Evolutionary conservation across 352 stramenopile species (phyloP).

Genomic region (Phytophthora pinifolia): DNA sequence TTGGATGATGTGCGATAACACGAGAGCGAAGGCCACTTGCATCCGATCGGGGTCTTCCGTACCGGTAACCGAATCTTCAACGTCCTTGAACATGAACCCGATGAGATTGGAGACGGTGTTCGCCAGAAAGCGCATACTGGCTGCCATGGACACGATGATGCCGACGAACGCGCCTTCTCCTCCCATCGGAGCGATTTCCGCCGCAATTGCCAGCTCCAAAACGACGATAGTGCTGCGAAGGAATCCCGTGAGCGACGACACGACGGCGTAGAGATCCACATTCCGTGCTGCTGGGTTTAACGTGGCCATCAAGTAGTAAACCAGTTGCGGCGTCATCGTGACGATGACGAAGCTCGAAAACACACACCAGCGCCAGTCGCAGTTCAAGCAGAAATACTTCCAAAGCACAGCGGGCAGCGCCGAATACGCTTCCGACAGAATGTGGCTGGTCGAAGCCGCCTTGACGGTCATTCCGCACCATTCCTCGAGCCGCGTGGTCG

Average conservation of each 20-base stretch:
- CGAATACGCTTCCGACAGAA: conserved; percentile 36
- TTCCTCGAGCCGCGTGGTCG: conserved; percentile 34
- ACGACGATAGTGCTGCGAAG: conserved; percentile 36
- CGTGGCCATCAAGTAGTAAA: conserved; percentile 31
- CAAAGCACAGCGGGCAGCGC: conserved; percentile 31
- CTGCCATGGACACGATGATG: conserved; percentile 42
- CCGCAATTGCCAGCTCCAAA: conserved; percentile 37
- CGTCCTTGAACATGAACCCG: conserved; percentile 43
- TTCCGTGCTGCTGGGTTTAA: conserved; percentile 21
- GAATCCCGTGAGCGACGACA: conserved; percentile 40
- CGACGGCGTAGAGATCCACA: conserved; percentile 36
- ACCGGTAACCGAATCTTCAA: conserved; percentile 16
- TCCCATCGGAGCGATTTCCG: conserved; percentile 45
- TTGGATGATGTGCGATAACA: conserved; percentile 48
- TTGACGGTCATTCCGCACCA: conserved; percentile 43
- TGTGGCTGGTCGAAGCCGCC: conserved; percentile 29
- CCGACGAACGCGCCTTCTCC: conserved; percentile 45
- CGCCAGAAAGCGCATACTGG: conserved; percentile 39
- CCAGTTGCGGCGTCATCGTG: conserved; percentile 33
- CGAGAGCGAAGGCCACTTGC: conserved; percentile 44
- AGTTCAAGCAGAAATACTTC: conserved; percentile 31
- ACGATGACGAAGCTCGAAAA: conserved; percentile 36
- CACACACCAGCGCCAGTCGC: conserved; percentile 39
- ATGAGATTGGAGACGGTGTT: conserved; percentile 48
- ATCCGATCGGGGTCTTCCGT: conserved; percentile 20